Evolutionary conservation across 2,329 filamentous ascomycete species (phyloP), one percentile per base, ranked within the genome.

Genomic region (Colletotrichum orchidophilum): DNA sequence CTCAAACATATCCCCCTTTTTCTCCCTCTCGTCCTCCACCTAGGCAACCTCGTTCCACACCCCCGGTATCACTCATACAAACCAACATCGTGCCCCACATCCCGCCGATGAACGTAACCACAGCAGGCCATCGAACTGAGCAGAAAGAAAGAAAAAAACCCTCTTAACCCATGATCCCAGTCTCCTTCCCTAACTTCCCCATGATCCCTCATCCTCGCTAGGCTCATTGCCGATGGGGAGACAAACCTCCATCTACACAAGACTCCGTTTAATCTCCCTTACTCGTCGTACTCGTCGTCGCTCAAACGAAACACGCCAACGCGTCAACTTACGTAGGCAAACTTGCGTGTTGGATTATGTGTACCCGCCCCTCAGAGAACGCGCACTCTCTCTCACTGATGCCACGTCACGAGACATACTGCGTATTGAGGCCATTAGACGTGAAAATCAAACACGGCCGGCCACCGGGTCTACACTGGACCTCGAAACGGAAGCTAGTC

Each of bases 231-330:
- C 46, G 18, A 35, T 26, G 29, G 15, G 33, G 8, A 13, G 18
- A 49, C 24, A 62, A 18, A 52, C 9, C 42, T 52, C 35, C 42
- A 63, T 71, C 18, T 54, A 69, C 46, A 31, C 15, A 39, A 68
- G 26, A 71, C 69, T 59, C 69, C 59, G 58, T 57, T 27, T 63
- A 63, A 69, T 69, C 46, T 63, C 68, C 53, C 52, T 52, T 55
- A 26, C 35, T 27, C 27, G 50, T 46, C 39, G n/a, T n/a, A n/a
- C n/a, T n/a, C n/a, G 39, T 26, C 55, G 18, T 71, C 58, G 15
- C 53, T 50, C 46, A 46, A 69, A 65, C 53, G 42, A 68, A 69
- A 69, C 53, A 50, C 46, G 59, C 64, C 65, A 63, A 69, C 53
- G 53, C 65, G 65, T 60, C 53, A 27, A 71, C 27, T 63, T 71